These are phyloP conservation scores for Talaromyces sp. DNA, from an alignment of 2,329 filamentous ascomycete genomes.

Conservation along the genomic window DNA sequence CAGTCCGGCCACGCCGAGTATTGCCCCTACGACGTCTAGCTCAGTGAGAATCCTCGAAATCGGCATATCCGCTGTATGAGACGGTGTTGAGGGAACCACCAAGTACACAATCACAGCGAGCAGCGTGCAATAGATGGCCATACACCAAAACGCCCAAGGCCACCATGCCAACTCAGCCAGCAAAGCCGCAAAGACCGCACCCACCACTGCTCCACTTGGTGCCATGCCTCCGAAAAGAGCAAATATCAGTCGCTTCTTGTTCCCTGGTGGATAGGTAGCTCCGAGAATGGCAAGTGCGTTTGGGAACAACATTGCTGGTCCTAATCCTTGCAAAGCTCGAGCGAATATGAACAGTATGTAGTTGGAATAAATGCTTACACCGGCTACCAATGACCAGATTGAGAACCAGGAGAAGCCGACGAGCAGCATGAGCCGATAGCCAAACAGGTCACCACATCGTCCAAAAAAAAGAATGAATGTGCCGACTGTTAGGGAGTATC, in stretches of 20 bases:
- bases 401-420: slow-evolving; percentile 37
- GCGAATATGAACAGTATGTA: slow-evolving; percentile 50
- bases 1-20: slow-evolving; percentile 38
- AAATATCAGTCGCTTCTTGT: slow-evolving; percentile 60
- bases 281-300: slow-evolving; percentile 64
- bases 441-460: slow-evolving; percentile 38
- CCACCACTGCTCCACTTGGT: slow-evolving; percentile 45
- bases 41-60: background rate
- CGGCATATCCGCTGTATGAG: background rate
- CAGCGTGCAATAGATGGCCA: slow-evolving; percentile 38
- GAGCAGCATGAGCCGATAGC: slow-evolving; percentile 36
- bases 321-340: slow-evolving; percentile 55
- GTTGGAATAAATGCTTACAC: slow-evolving; percentile 39
- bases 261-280: slow-evolving; percentile 54
- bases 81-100: slow-evolving; percentile 14
- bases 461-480: slow-evolving; percentile 41
- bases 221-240: slow-evolving; percentile 50
- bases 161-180: slow-evolving; percentile 48
- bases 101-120: slow-evolving; percentile 8
- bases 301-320: slow-evolving; percentile 61
- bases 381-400: slow-evolving; percentile 37
- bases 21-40: slow-evolving; percentile 33
- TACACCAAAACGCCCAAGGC: slow-evolving; percentile 52
- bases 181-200: slow-evolving; percentile 40
- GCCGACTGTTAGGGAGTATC: slow-evolving; percentile 51